Base-by-base conservation (phyloP, 1,139 yeast species). In the Entelexis sorbosivorans region DNA sequence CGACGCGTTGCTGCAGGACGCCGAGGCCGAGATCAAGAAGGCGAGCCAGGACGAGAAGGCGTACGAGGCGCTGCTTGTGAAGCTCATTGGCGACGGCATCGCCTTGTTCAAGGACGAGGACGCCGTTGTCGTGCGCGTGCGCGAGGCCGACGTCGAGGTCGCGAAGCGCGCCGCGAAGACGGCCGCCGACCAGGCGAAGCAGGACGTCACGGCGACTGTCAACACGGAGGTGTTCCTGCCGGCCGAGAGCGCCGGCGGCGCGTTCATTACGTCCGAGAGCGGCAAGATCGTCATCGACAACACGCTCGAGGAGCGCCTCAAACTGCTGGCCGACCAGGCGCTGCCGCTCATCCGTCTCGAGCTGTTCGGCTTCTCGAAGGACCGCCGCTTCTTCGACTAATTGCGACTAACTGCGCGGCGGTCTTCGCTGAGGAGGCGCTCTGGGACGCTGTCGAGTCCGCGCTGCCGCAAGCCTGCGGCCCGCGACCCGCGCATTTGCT, bases 311-410 rank as follows among this genome's bases (percentile, higher is more conserved):
- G 96, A 89, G 73, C 85, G 99, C 71, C 78, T 91, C 65, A 77
- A 80, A 63, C 73, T 93, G 58, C 75, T 91, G 64, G 77, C 85
- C 46, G 84, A 84, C 66, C 86, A 81, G 63, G 85, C 96, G 9
- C 77, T 93, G 61, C 99, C 99, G 49, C 94, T 89, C 51, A 82
- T 93, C 60, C 82, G 97, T 72, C 73, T 83, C 59, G 95, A 88
- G 63, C 73, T 91, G 65, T 91, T 88, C 68, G 98, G 98, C 51
- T 81, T 86, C 53, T 83, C 96, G 29, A 70, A 77, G 53, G 69
- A 91, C 51, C 85, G 97, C 76, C 86, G 86, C 73, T 89, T 87
- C 77, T 86, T 87, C 65, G 94, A 88, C 66, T 89, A 76, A 49
- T 19, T 16, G 24, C n/a, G n/a, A n/a, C n/a, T n/a, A n/a, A n/a